These are phyloP conservation scores for Xerophyta viscosa DNA, from an alignment of 106 monocot species.

Conservation along the genomic window DNA sequence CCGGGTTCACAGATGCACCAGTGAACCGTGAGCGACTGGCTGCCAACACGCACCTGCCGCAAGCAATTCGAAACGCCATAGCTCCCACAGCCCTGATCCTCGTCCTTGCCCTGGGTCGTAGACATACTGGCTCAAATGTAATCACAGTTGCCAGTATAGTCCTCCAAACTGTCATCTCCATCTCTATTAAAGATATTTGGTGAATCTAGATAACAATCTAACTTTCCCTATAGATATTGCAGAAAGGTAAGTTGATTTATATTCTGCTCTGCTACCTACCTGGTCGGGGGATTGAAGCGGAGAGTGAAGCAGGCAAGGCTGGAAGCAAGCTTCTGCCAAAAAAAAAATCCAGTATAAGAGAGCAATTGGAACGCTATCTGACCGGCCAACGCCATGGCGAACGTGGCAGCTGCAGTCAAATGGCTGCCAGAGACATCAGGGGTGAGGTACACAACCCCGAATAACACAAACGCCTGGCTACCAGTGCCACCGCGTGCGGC, in stretches of 20 bases:
- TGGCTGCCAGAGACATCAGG: conserved; percentile 72
- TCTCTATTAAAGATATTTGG: no score
- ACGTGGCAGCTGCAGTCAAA: conserved; percentile 83
- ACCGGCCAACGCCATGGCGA: conserved; percentile 55
- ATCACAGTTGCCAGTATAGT: no score
- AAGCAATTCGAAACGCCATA: conserved; percentile 33
- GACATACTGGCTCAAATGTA: no score
- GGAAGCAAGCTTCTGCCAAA: conserved; percentile 59
- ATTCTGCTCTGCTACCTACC: conserved; percentile 2
- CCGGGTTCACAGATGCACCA: conserved; percentile 74
- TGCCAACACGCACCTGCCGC: conserved; percentile 35
- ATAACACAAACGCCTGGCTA: conserved; percentile 75
- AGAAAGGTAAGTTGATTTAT: no score
- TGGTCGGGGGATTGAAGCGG: conserved; percentile 58
- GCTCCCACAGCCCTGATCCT: no score
- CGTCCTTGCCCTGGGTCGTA: no score
- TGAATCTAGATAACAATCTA: no score
- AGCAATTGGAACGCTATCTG: conserved; percentile 46
- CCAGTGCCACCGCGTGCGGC: conserved; percentile 50
- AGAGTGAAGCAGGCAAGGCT: conserved; percentile 76
- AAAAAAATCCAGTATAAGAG: conserved; percentile 56
- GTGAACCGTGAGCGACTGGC: conserved; percentile 53
- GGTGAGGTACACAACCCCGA: conserved; percentile 59
- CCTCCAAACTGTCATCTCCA: no score
- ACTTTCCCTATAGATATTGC: no score